These are phyloP conservation scores for Hygrocybe coccinea DNA, from an alignment of 768 basidiomycete species.

Conservation along the genomic window DNA sequence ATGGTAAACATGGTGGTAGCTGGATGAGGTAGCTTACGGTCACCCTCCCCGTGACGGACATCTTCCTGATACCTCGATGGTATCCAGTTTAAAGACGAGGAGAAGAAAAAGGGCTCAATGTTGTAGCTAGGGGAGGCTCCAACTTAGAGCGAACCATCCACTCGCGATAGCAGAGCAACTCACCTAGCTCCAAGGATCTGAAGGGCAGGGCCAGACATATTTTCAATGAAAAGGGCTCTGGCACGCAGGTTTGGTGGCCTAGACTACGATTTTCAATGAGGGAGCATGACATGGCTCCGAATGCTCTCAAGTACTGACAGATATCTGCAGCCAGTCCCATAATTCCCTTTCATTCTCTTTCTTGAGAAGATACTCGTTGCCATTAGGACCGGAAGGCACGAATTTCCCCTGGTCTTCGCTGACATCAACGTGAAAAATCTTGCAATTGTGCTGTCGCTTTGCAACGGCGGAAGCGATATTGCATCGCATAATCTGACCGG, in stretches of 20 bases:
- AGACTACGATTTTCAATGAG: constrained; percentile 8
- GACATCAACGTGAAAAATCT: constrained; percentile 40
- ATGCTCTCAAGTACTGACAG: constrained; percentile 7
- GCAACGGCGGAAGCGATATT: constrained; percentile 30
- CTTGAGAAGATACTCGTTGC: background rate
- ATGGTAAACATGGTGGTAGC: background rate
- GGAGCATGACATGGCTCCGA: background rate
- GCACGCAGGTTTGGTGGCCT: constrained; percentile 30
- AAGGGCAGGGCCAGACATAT: constrained; percentile 45
- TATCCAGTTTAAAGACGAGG: constrained; percentile 62
- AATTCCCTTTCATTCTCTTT: background rate
- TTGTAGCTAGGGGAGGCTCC: constrained; percentile 34
- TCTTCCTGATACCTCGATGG: constrained; percentile 61
- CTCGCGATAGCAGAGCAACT: constrained; percentile 1
- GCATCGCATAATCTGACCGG: constrained; percentile 38
- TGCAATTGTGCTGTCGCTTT: constrained; percentile 21
- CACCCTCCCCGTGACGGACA: constrained; percentile 27
- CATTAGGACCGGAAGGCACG: too few relatives aligned
- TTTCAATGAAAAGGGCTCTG: constrained; percentile 47
- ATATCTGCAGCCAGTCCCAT: background rate
- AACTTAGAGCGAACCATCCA: background rate
- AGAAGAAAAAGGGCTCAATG: constrained; percentile 63
- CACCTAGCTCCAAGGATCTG: constrained; percentile 52
- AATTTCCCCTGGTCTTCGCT: constrained; percentile 13
- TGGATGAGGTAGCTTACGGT: constrained; percentile 32